Evolutionary conservation across 176 grass and related monocot species (phyloP), one percentile per base, ranked within the genome.

Genomic region (Rhipidocladum racemiflorum): DNA sequence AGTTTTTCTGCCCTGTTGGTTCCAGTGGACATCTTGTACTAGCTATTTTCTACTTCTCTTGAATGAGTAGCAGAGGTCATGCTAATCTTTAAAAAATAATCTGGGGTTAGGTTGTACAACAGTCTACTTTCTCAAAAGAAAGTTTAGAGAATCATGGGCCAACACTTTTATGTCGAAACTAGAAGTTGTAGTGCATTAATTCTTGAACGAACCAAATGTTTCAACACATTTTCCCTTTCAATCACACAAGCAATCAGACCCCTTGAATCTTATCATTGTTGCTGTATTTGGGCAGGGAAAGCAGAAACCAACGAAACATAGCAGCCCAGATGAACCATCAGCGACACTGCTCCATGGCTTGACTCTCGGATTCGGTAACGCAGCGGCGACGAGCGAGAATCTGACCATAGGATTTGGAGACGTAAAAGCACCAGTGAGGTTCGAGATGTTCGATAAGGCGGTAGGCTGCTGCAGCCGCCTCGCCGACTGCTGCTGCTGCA

Each of bases 361-460:
- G 54, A 72, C 81, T 1, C 78, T 93, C 0, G 91, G 96, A 25
- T 99, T 99, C 11, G 96, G 96, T n/a, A 86, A 90, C 68, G 44
- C 87, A 32, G 46, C 29, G 4, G 92, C 92, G 18, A 99, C 96
- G 43, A 89, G 25, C 34, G 87, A 95, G 38, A 99, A 99, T 64
- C 87, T 78, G 29, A 90, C 87, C 15, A 7, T 40, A 34, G 87
- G 82, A 24, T 88, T 91, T 18, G 87, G 89, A 17, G 91, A 91
- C 24, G 48, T 70, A 0, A 91, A 93, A 54, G 34, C 76, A 4
- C 85, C 85, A 6, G 91, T 90, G 48, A 88, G 68, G 29, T 78
- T 83, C 2, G 72, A 86, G 34, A 89, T 99, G 48, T 83, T 90
- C 28, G 83, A 92, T 4, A 93, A 95, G 61, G 87, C 85, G 23